Conservation (phyloP, 225 moss, liverwort and hornwort genomes). For the Climacium dendroides region DNA sequence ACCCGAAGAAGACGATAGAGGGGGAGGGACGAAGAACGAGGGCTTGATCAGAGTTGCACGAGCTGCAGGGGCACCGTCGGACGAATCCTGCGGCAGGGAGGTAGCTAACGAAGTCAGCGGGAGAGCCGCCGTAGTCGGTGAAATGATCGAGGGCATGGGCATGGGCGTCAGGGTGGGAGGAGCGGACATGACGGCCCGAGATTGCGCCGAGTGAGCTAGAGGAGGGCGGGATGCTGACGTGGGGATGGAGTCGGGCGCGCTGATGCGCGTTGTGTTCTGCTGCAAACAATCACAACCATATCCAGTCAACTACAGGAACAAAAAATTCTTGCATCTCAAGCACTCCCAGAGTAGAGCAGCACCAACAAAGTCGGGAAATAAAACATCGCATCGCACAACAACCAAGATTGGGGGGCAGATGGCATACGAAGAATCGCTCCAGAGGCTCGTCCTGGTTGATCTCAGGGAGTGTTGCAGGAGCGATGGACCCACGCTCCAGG, state of each 20-base stretch:
- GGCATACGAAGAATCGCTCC: slow-evolving; percentile 84
- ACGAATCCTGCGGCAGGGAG: slow-evolving; percentile 47
- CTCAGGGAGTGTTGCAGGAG: slow-evolving; percentile 44
- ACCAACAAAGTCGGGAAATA: neutral
- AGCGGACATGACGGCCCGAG: slow-evolving; percentile 36
- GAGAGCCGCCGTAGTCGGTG: slow-evolving; percentile 34
- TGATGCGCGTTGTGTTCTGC: slow-evolving; percentile 73
- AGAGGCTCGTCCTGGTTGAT: slow-evolving; percentile 62
- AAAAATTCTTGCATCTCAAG: neutral
- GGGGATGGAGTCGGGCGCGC: slow-evolving; percentile 49
- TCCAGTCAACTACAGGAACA: neutral
- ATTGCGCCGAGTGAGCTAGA: slow-evolving; percentile 42
- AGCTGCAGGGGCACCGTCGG: slow-evolving; percentile 43
- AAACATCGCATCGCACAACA: neutral
- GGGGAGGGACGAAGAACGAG: slow-evolving; percentile 88
- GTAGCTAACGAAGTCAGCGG: slow-evolving; percentile 52
- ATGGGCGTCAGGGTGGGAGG: slow-evolving; percentile 55
- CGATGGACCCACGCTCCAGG: slow-evolving; percentile 59
- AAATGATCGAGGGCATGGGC: slow-evolving; percentile 62
- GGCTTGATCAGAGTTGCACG: slow-evolving; percentile 79
- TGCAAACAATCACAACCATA: neutral
- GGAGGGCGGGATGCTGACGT: slow-evolving; percentile 52
- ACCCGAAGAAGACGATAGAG: slow-evolving; percentile 38
- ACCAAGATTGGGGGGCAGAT: neutral
- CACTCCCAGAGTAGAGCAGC: neutral